A percentile compares a stretch with the other conserved stretches of the same genome.
phyloP scores from a whole-genome alignment of 108 stramenopile genomes.

The Fragilaria crotonensis region DNA sequence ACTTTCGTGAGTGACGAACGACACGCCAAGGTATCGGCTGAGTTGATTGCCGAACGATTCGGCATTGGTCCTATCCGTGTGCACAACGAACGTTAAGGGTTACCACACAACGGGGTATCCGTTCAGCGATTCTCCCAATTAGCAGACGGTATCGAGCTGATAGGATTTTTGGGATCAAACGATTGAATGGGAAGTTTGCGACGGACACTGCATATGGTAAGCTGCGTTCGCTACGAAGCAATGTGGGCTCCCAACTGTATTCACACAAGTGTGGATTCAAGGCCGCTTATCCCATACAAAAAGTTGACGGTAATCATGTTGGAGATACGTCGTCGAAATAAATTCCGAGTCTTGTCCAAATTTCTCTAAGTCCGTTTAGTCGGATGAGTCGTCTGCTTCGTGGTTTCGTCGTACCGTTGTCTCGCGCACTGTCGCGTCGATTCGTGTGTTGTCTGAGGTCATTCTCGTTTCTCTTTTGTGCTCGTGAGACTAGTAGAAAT shows the following conservation, averaged over 20 bases:
- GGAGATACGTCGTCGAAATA: neutral
- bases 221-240: neutral
- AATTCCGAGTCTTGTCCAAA: no score
- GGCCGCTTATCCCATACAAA: no score
- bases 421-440: no score
- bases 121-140: slow-evolving; percentile 19
- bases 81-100: slow-evolving; percentile 10
- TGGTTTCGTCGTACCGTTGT: no score
- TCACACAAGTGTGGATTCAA: slow-evolving; percentile 4
- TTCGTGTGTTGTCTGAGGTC: no score
- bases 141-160: slow-evolving; percentile 18
- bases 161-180: neutral
- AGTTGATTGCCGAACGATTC: slow-evolving; percentile 7
- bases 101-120: slow-evolving; percentile 13
- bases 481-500: no score
- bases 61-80: slow-evolving; percentile 7
- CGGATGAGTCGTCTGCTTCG: no score
- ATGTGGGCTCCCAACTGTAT: neutral
- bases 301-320: no score
- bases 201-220: slow-evolving; percentile 9
- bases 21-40: neutral
- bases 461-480: no score
- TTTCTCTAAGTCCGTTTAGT: no score
- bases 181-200: slow-evolving; percentile 3
- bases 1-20: no score